phyloP scores from a whole-genome alignment of 164 flowering plant genomes.

The Nymphaea colorata region DNA sequence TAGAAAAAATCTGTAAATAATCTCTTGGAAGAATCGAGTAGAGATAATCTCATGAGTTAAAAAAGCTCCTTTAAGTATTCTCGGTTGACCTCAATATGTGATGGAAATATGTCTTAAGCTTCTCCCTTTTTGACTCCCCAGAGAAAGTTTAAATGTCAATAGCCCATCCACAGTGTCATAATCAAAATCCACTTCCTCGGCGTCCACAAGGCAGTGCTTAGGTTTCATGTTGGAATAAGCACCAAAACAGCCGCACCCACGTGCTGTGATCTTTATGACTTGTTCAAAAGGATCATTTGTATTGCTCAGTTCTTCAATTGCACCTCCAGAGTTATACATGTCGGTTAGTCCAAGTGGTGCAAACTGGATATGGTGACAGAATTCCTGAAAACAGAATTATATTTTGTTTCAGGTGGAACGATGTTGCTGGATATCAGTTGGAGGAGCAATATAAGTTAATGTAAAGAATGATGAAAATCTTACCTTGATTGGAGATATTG shows the following conservation, averaged over 20 bases:
- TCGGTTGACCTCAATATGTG: conserved; percentile 13
- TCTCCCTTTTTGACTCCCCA: conserved; percentile 20
- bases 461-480: neutral
- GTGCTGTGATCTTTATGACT: conserved; percentile 21
- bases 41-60: neutral
- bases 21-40: too few relatives aligned
- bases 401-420: neutral
- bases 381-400: neutral
- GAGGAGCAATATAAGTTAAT: neutral
- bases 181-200: conserved; percentile 25
- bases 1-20: too few relatives aligned
- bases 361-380: conserved; percentile 22
- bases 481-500: conserved; percentile 44
- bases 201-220: conserved; percentile 28
- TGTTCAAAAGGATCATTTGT: conserved; percentile 14
- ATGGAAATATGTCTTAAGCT: conserved; percentile 29
- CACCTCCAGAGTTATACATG: conserved; percentile 80
- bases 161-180: conserved; percentile 29
- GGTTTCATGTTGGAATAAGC: conserved; percentile 46
- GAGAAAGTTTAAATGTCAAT: conserved; percentile 26
- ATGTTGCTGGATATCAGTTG: neutral
- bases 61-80: neutral
- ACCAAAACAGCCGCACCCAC: conserved; percentile 56
- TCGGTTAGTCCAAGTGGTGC: conserved; percentile 64
- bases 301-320: conserved; percentile 28